Evolutionary conservation across 495 filamentous ascomycete species (phyloP).

Genomic region (Penicillium tannophilum): DNA sequence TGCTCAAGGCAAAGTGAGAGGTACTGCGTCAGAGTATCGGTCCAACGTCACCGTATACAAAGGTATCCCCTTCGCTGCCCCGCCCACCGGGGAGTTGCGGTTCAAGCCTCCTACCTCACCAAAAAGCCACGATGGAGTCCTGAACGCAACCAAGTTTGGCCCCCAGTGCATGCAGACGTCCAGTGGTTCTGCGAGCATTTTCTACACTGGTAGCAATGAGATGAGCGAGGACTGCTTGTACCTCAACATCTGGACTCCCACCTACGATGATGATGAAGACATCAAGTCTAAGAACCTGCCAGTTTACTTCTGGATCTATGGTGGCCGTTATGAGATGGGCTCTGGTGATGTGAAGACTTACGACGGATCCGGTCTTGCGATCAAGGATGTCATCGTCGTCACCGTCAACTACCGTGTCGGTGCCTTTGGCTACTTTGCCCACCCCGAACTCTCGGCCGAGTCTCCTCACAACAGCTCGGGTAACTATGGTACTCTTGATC

Average conservation of each 20-base stretch:
- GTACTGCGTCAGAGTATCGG: background rate
- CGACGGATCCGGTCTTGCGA: constrained; percentile 42
- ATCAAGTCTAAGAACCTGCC: constrained; percentile 31
- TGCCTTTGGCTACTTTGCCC: constrained; percentile 33
- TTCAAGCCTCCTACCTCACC: background rate
- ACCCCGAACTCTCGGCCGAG: constrained; percentile 5
- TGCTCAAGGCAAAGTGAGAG: constrained; percentile 2
- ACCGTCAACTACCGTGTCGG: constrained; percentile 43
- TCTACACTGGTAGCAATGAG: constrained; percentile 16
- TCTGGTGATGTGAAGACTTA: constrained; percentile 32
- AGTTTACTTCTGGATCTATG: constrained; percentile 46
- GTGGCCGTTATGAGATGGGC: constrained; percentile 31
- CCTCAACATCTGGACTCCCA: constrained; percentile 34
- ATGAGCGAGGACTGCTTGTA: constrained; percentile 39
- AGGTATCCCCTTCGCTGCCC: background rate
- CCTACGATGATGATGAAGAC: constrained; percentile 24
- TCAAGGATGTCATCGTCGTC: constrained; percentile 39
- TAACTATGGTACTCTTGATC: constrained; percentile 31
- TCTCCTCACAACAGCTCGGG: constrained; percentile 13
- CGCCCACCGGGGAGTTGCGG: background rate
- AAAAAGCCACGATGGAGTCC: background rate
- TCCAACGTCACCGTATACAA: background rate
- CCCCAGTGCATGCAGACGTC: constrained; percentile 21
- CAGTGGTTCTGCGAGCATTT: constrained; percentile 14
- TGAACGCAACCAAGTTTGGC: constrained; percentile 18